Evolutionary conservation across 2,329 filamentous ascomycete species (phyloP).

Genomic region (Trichoderma polysporum): DNA sequence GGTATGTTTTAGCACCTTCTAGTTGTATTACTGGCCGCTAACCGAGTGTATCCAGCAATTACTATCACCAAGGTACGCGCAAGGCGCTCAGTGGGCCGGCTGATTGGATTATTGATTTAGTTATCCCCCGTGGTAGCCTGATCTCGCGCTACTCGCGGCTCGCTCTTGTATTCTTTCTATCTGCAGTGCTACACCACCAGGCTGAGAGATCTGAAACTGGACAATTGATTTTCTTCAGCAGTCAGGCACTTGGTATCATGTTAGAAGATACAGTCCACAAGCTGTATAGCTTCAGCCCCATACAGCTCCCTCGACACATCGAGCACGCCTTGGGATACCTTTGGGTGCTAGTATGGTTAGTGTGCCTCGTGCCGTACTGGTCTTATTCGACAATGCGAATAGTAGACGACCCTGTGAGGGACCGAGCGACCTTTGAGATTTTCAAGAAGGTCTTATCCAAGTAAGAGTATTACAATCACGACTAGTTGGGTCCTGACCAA

Average conservation of each 20-base stretch:
- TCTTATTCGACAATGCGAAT: neutral
- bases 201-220: neutral
- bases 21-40: neutral
- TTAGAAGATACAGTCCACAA: neutral
- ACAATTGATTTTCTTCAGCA: slow-evolving; percentile 3
- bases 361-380: neutral
- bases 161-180: neutral
- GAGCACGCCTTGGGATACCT: neutral
- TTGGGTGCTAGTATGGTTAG: neutral
- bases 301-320: neutral
- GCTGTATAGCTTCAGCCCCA: neutral
- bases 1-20: neutral
- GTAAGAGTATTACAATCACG: neutral
- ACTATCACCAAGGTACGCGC: slow-evolving; percentile 3
- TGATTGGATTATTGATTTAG: neutral
- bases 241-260: slow-evolving; percentile 1
- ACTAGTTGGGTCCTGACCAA: neutral
- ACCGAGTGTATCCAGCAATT: neutral
- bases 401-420: neutral
- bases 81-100: neutral
- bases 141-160: neutral
- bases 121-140: neutral
- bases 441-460: neutral
- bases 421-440: neutral
- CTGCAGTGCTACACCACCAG: neutral